A percentile compares a stretch with the other conserved stretches of the same genome.
Conservation (phyloP, 352 stramenopile genomes). For the Globisporangium cylindrosporum region DNA sequence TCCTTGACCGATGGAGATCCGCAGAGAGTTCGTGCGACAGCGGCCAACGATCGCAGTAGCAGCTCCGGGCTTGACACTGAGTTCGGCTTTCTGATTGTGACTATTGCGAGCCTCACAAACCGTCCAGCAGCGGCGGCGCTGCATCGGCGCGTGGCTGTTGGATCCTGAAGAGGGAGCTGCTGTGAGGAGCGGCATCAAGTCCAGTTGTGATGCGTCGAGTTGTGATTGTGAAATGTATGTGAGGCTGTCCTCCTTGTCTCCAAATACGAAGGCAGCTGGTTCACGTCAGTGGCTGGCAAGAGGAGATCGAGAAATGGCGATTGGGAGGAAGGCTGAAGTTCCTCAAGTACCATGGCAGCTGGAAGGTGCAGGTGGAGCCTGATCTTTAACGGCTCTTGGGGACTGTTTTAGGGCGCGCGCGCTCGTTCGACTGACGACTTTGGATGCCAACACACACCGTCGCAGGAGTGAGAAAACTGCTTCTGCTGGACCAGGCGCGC, state of each 20-base stretch:
- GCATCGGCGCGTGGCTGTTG: not conserved
- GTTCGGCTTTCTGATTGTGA: not conserved
- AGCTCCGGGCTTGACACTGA: not conserved
- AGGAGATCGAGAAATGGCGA: not conserved
- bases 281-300: not conserved
- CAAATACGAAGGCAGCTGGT: not conserved
- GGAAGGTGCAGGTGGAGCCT: not conserved
- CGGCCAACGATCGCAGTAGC: not conserved
- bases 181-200: not conserved
- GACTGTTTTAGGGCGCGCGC: not conserved
- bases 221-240: not conserved
- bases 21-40: constrained; percentile 9
- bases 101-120: constrained; percentile 1
- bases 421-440: not conserved
- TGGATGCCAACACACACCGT: not conserved
- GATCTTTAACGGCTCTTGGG: not conserved
- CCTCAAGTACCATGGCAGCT: not conserved
- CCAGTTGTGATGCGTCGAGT: not conserved
- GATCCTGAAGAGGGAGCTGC: not conserved
- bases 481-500: not conserved
- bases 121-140: constrained; percentile 13
- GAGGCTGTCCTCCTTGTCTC: not conserved
- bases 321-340: not conserved
- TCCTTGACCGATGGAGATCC: constrained; percentile 3
- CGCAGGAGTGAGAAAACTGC: not conserved